Conservation (phyloP, 192 early-diverging fungal genomes). For the Gonapodya prolifera region DNA sequence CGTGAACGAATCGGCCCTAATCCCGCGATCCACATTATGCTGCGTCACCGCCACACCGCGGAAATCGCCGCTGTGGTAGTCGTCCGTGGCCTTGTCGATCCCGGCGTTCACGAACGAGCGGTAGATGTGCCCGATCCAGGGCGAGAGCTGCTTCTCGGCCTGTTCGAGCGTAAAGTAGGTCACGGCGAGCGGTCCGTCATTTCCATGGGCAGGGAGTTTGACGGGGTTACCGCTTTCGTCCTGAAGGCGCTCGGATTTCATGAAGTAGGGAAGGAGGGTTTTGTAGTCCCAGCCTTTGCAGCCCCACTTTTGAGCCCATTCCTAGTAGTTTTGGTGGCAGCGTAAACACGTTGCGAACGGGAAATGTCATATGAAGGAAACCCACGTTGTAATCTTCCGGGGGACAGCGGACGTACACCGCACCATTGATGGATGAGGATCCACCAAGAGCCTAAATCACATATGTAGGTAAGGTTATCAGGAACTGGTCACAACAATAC, state of each 20-base stretch:
- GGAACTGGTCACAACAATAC: too few species aligned
- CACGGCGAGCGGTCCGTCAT: background rate
- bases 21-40: background rate
- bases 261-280: background rate
- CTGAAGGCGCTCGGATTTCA: background rate
- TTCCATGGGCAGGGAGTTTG: background rate
- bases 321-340: too few species aligned
- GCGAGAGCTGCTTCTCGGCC: background rate
- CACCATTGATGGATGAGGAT: too few species aligned
- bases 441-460: too few species aligned
- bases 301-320: too few species aligned
- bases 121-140: background rate
- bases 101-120: background rate
- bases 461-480: too few species aligned
- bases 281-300: too few species aligned
- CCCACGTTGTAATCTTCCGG: too few species aligned
- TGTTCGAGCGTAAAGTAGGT: slow-evolving; percentile 3
- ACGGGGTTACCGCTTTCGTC: background rate
- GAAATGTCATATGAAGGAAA: too few species aligned
- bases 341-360: too few species aligned
- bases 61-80: background rate
- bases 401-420: too few species aligned
- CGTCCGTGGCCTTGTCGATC: background rate
- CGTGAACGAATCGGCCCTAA: background rate
- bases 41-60: background rate